Evolutionary conservation across 116 monocot species (phyloP).

Genomic region (Thalassia testudinum): DNA sequence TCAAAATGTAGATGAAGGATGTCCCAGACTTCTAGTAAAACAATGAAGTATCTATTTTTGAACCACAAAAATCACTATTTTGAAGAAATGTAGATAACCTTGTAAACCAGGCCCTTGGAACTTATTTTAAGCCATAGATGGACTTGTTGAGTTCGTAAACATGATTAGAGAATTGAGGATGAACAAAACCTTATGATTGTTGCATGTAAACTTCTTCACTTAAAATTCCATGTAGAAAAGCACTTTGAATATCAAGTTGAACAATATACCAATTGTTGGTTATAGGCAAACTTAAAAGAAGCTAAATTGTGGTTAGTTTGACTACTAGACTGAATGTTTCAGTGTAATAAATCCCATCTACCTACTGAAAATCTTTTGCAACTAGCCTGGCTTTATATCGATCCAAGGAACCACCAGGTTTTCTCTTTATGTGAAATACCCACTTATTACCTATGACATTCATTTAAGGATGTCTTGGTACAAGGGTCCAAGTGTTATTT

Average conservation of each 20-base stretch:
- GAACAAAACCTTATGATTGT: not conserved
- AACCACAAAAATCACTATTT: not conserved
- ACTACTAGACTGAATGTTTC: conserved; percentile 1
- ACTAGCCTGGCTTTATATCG: not conserved
- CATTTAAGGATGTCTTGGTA: not conserved
- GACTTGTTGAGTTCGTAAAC: not conserved
- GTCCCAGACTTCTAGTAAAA: not conserved
- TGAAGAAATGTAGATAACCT: not conserved
- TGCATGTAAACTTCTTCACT: not conserved
- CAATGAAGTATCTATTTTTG: not conserved
- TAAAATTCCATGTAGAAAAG: not conserved
- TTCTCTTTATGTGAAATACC: not conserved
- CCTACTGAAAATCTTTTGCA: not conserved
- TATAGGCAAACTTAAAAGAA: not conserved
- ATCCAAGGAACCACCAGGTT: not conserved
- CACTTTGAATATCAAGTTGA: too few species aligned
- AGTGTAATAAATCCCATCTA: not conserved
- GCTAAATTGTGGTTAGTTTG: not conserved
- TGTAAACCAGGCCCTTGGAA: not conserved
- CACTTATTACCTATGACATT: not conserved
- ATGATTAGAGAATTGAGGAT: not conserved
- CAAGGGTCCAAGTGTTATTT: not conserved
- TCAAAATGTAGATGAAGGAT: not conserved
- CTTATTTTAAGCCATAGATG: not conserved
- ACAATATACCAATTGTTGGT: not conserved